These are phyloP conservation scores for Ophiostoma tasmaniense DNA, from an alignment of 2,329 filamentous ascomycete genomes.

Conservation along the genomic window DNA sequence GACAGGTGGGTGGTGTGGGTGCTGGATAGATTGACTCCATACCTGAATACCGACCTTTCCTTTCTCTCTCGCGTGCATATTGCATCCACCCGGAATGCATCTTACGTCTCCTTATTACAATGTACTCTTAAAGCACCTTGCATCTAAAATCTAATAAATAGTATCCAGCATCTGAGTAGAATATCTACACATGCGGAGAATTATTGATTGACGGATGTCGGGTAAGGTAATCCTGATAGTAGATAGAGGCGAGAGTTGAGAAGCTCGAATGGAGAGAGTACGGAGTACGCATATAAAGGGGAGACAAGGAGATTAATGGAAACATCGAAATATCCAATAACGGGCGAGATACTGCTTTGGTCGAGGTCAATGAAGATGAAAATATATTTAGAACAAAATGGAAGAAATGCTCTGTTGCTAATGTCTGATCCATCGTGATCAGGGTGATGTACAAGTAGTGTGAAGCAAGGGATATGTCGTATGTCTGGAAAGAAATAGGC, in stretches of 20 bases:
- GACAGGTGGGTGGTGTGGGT: neutral
- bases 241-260: neutral
- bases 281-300: neutral
- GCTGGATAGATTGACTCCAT: no score
- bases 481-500: neutral
- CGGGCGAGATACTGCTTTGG: neutral
- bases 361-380: neutral
- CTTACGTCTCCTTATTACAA: neutral
- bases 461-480: neutral
- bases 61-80: constrained; percentile 4
- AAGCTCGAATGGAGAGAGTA: neutral
- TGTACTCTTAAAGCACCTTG: neutral
- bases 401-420: neutral
- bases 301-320: neutral
- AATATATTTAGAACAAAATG: neutral
- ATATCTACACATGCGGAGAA: constrained; percentile 5
- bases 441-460: neutral
- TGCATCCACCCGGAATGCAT: constrained; percentile 3
- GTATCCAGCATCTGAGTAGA: neutral
- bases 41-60: neutral
- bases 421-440: neutral
- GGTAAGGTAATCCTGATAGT: neutral
- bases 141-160: neutral
- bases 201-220: neutral
- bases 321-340: neutral